Evolutionary conservation across 192 early-diverging fungal genomes (phyloP).

Genomic region (Dissophora ornata): DNA sequence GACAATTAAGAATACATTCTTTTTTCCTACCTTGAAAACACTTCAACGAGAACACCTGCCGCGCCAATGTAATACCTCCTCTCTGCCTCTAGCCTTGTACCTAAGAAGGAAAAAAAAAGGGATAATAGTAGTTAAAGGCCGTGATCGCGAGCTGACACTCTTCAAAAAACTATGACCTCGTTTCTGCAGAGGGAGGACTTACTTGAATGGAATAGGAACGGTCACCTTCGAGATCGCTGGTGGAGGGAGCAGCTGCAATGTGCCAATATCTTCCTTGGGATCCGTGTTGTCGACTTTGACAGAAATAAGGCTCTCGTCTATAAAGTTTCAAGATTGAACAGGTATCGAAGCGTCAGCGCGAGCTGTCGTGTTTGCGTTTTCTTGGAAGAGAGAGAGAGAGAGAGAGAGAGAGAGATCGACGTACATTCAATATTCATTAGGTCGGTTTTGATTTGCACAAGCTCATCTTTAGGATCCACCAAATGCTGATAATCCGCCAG

Average conservation of each 20-base stretch:
- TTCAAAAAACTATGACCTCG: too few species aligned
- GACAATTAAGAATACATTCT: too few species aligned
- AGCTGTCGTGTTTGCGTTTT: too few species aligned
- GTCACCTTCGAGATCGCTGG: constrained; percentile 22
- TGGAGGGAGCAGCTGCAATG: constrained; percentile 34
- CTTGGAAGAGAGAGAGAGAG: too few species aligned
- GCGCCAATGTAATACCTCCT: neutral
- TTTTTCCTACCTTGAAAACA: neutral
- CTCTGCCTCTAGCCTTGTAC: constrained; percentile 28
- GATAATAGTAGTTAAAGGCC: too few species aligned
- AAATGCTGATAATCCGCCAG: constrained; percentile 46
- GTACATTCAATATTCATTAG: constrained; percentile 38
- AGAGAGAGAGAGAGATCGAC: too few species aligned
- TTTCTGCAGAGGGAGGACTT: too few species aligned
- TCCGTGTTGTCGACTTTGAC: constrained; percentile 39
- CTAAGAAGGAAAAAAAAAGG: neutral
- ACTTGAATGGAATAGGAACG: constrained; percentile 26
- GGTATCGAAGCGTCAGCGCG: too few species aligned
- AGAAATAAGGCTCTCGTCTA: constrained; percentile 43
- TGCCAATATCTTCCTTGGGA: constrained; percentile 20
- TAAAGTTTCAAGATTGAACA: too few species aligned
- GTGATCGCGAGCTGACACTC: too few species aligned
- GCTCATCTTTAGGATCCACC: constrained; percentile 38
- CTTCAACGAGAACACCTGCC: neutral
- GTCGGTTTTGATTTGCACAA: constrained; percentile 35